Percentiles rank a stretch among this genome's conserved stretches.
Conservation (phyloP, 2,329 filamentous ascomycete genomes). For the Lachnellula willkommii region DNA sequence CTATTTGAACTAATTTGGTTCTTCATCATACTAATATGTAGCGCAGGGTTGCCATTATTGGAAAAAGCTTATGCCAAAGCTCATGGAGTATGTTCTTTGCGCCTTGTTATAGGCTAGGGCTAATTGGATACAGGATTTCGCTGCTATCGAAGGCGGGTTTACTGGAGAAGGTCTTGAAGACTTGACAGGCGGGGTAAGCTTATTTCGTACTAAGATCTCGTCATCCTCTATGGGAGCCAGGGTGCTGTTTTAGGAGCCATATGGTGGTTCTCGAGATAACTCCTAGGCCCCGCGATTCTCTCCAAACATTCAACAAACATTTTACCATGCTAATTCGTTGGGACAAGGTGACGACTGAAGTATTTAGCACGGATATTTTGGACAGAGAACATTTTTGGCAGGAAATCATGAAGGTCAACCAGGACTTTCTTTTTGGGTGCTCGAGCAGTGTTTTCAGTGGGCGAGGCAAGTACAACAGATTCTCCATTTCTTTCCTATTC, state of each 20-base stretch:
- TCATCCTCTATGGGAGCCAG: too few relatives aligned
- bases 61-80: conserved; percentile 84
- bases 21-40: too few relatives aligned
- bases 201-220: too few relatives aligned
- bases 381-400: conserved; percentile 83
- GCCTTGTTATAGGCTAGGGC: neutral
- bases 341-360: conserved; percentile 51
- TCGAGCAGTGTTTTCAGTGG: conserved; percentile 39
- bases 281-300: too few relatives aligned
- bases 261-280: too few relatives aligned
- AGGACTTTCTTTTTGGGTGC: conserved; percentile 72
- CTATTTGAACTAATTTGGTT: too few relatives aligned
- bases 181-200: conserved; percentile 53
- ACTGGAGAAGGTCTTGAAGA: conserved; percentile 52
- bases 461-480: conserved; percentile 16
- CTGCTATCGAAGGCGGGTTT: conserved; percentile 68
- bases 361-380: conserved; percentile 65
- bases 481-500: neutral
- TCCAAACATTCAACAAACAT: too few relatives aligned
- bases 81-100: conserved; percentile 46
- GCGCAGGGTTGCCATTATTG: conserved; percentile 60
- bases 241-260: too few relatives aligned
- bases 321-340: too few relatives aligned
- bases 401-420: conserved; percentile 72
- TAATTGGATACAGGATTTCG: conserved; percentile 51